Percentiles rank a stretch among this genome's conserved stretches.
Conservation (phyloP, 2,329 filamentous ascomycete genomes). For the Aaosphaeria arxii region DNA sequence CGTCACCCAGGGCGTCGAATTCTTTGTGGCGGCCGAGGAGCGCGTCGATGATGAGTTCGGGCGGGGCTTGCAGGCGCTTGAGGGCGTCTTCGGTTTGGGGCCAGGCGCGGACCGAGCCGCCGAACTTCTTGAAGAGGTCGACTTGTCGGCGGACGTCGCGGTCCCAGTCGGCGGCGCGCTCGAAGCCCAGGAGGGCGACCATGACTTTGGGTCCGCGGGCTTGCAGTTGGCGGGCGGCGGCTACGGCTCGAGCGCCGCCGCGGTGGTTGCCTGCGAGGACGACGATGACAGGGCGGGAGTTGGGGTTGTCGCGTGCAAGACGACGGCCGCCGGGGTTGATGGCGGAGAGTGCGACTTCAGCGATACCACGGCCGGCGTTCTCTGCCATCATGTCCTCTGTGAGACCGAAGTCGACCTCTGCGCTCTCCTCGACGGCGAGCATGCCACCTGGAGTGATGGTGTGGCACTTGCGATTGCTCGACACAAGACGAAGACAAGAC, state of each 20-base stretch:
- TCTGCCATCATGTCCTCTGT: slow-evolving; percentile 89
- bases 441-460: slow-evolving; percentile 73
- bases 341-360: slow-evolving; percentile 73
- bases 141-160: slow-evolving; percentile 79
- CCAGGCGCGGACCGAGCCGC: slow-evolving; percentile 68
- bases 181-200: slow-evolving; percentile 79
- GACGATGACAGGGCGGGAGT: slow-evolving; percentile 59
- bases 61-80: slow-evolving; percentile 58
- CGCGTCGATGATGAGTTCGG: slow-evolving; percentile 84
- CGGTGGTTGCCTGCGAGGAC: slow-evolving; percentile 96
- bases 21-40: slow-evolving; percentile 81
- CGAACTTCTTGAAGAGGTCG: slow-evolving; percentile 78
- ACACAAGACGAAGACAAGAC: slow-evolving; percentile 49
- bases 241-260: slow-evolving; percentile 78
- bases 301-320: slow-evolving; percentile 47
- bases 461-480: slow-evolving; percentile 54
- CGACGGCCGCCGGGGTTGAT: slow-evolving; percentile 59
- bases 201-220: slow-evolving; percentile 80
- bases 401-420: slow-evolving; percentile 80
- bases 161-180: slow-evolving; percentile 76
- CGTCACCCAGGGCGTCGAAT: slow-evolving; percentile 82
- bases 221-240: slow-evolving; percentile 80
- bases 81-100: slow-evolving; percentile 53
- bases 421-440: slow-evolving; percentile 88
- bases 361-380: slow-evolving; percentile 84